Evolutionary conservation across 106 monocot species (phyloP).

Genomic region (Dendrobium chrysotoxum): DNA sequence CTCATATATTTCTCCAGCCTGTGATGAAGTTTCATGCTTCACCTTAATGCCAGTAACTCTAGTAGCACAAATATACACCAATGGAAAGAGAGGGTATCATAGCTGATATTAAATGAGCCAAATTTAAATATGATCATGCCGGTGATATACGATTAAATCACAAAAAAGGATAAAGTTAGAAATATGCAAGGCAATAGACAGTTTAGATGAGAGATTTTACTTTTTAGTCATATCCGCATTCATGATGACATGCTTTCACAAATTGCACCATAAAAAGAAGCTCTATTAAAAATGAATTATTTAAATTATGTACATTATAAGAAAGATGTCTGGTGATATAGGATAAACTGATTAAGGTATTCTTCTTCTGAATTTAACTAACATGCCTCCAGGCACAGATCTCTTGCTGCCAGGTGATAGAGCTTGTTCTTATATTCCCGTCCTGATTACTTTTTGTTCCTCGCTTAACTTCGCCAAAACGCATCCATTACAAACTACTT

Average conservation of each 20-base stretch:
- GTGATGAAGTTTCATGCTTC: background rate
- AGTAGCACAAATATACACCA: background rate
- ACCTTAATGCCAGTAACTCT: background rate
- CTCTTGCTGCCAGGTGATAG: background rate
- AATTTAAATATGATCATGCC: background rate
- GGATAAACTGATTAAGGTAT: too few relatives aligned
- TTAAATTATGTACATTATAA: background rate
- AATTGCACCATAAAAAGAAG: background rate
- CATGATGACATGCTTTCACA: background rate
- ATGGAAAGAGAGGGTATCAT: background rate
- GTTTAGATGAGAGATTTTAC: background rate
- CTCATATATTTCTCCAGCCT: conserved; percentile 64
- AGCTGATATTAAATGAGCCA: background rate
- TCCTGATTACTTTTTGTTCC: background rate
- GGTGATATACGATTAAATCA: background rate
- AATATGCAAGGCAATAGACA: background rate
- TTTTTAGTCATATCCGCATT: background rate
- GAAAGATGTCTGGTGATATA: background rate
- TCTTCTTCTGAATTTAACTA: too few relatives aligned
- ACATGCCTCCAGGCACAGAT: background rate
- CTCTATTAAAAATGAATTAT: background rate
- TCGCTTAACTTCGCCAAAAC: background rate
- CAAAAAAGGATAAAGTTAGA: background rate
- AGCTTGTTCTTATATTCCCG: background rate
- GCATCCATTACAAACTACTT: background rate